Conservation (phyloP, 805 yeast genomes). For the Priceomyces castillae region DNA sequence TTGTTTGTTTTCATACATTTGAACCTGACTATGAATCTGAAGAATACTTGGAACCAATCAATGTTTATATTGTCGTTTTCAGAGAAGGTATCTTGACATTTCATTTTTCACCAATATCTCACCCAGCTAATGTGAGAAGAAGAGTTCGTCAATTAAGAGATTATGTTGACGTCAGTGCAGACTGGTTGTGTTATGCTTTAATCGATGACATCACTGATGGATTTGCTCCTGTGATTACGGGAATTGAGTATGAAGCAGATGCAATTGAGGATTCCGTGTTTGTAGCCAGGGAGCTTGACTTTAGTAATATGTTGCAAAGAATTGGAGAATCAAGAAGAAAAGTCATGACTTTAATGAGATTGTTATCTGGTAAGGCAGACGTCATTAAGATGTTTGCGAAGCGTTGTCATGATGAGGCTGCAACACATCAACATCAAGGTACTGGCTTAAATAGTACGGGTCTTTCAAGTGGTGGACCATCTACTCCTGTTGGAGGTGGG, state of each 20-base stretch:
- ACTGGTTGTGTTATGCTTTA: conserved; percentile 79
- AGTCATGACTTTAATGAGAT: conserved; percentile 88
- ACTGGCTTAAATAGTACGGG: conserved; percentile 11
- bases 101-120: conserved; percentile 58
- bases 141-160: conserved; percentile 78
- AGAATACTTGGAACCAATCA: conserved; percentile 79
- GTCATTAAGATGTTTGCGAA: conserved; percentile 95
- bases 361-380: conserved; percentile 91
- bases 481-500: conserved; percentile 11
- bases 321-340: conserved; percentile 89
- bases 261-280: conserved; percentile 85
- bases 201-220: conserved; percentile 85
- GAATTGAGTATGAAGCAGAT: conserved; percentile 77
- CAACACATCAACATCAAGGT: conserved; percentile 12
- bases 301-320: conserved; percentile 69
- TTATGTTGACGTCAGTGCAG: conserved; percentile 73
- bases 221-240: conserved; percentile 76
- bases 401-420: conserved; percentile 77
- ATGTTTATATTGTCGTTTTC: conserved; percentile 66
- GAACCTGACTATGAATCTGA: conserved; percentile 80
- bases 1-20: conserved; percentile 95
- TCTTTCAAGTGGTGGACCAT: conserved; percentile 4
- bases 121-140: conserved; percentile 70
- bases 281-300: conserved; percentile 70
- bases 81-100: conserved; percentile 57